Evolutionary conservation across 2,329 filamentous ascomycete species (phyloP).

Genomic region (Trematosphaeria pertusa): DNA sequence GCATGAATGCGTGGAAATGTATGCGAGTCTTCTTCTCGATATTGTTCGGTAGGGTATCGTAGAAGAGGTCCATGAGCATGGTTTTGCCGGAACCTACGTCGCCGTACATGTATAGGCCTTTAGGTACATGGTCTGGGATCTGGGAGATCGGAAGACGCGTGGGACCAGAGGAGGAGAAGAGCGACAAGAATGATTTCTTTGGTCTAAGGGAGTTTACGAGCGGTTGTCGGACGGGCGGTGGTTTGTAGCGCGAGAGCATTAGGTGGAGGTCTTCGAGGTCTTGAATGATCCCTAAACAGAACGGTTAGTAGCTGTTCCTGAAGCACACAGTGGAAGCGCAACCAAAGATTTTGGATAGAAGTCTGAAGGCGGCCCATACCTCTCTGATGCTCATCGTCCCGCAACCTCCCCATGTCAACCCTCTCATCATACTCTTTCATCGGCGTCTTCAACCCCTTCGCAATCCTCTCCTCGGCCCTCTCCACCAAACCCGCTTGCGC

Average conservation of each 20-base stretch:
- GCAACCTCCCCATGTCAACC: constrained; percentile 74
- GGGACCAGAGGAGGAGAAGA: constrained; percentile 60
- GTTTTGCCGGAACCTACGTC: constrained; percentile 98
- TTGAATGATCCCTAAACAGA: constrained; percentile 79
- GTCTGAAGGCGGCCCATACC: constrained; percentile 61
- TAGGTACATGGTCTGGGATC: constrained; percentile 78
- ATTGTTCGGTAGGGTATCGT: constrained; percentile 83
- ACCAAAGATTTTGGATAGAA: neutral
- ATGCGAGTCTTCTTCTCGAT: constrained; percentile 88
- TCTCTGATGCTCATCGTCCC: constrained; percentile 91
- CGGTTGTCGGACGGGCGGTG: constrained; percentile 78
- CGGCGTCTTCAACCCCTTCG: constrained; percentile 53
- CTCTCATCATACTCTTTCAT: constrained; percentile 87
- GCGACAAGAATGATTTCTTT: constrained; percentile 63
- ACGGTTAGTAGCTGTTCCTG: constrained; percentile 9
- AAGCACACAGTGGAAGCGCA: neutral
- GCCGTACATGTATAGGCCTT: constrained; percentile 92
- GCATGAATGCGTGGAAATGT: constrained; percentile 99
- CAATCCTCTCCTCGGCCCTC: neutral
- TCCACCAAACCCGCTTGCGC: constrained; percentile 29
- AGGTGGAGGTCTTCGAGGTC: constrained; percentile 88
- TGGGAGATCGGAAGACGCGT: constrained; percentile 49
- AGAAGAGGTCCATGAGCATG: constrained; percentile 99
- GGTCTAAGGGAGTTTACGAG: constrained; percentile 72
- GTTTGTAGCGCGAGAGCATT: constrained; percentile 75